Evolutionary conservation across 75 land plant species (phyloP).

Genomic region (Cupressus sempervirens): DNA sequence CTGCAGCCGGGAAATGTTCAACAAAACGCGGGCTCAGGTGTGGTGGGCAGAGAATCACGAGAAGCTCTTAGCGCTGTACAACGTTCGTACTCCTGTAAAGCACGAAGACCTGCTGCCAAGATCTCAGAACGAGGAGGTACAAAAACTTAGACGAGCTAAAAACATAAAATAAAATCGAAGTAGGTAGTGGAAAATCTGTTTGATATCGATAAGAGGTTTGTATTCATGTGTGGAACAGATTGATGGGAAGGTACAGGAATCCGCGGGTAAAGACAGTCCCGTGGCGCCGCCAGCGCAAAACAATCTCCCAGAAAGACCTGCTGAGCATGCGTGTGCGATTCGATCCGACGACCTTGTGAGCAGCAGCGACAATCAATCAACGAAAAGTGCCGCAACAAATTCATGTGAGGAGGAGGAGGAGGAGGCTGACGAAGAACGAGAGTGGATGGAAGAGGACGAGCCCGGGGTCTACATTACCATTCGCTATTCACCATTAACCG

Average conservation of each 20-base stretch:
- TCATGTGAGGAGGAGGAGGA: neutral
- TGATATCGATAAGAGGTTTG: neutral
- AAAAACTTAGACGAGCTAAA: neutral
- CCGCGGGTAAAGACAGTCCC: slow-evolving; percentile 41
- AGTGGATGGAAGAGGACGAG: slow-evolving; percentile 31
- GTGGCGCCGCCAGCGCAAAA: slow-evolving; percentile 48
- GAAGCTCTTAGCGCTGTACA: slow-evolving; percentile 83
- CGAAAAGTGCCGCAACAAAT: neutral
- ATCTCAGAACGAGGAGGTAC: slow-evolving; percentile 57
- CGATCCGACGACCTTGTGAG: slow-evolving; percentile 44
- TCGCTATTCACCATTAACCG: slow-evolving; percentile 1
- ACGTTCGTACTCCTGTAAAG: slow-evolving; percentile 47
- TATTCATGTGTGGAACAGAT: neutral
- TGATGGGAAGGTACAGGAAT: slow-evolving; percentile 32
- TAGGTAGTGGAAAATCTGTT: neutral
- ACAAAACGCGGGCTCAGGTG: slow-evolving; percentile 84
- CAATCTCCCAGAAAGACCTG: slow-evolving; percentile 31
- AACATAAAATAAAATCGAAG: neutral
- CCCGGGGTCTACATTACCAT: slow-evolving; percentile 31
- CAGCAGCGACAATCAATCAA: neutral
- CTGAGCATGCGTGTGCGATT: slow-evolving; percentile 29
- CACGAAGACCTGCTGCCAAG: slow-evolving; percentile 3
- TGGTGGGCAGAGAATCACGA: slow-evolving; percentile 99
- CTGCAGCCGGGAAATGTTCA: slow-evolving; percentile 81
- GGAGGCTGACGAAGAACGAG: slow-evolving; percentile 2